phyloP scores from a whole-genome alignment of 768 basidiomycete species.

The Podaxis pistillaris region DNA sequence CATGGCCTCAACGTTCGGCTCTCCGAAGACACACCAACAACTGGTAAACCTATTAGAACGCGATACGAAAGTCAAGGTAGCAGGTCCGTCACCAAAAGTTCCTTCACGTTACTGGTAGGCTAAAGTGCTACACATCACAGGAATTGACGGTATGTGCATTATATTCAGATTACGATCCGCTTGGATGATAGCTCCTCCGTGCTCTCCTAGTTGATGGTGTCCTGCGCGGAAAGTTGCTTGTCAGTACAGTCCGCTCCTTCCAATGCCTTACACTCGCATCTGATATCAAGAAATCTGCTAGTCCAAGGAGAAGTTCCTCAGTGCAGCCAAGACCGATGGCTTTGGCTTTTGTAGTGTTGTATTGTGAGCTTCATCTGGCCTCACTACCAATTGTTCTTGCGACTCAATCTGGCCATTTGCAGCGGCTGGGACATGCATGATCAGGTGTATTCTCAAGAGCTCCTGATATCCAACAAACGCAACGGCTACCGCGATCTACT shows the following conservation, averaged over 20 bases:
- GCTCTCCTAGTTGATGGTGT: conserved; percentile 78
- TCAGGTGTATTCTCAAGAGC: conserved; percentile 76
- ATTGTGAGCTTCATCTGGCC: conserved; percentile 53
- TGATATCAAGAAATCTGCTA: conserved; percentile 29
- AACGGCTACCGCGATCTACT: conserved; percentile 93
- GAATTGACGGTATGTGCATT: conserved; percentile 59
- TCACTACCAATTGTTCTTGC: background rate
- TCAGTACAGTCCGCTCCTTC: conserved; percentile 25
- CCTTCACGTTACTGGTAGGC: background rate
- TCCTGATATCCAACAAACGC: conserved; percentile 84
- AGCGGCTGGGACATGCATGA: conserved; percentile 96
- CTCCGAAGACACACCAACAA: conserved; percentile 48
- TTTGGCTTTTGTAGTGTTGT: conserved; percentile 95
- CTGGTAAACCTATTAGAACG: conserved; percentile 49
- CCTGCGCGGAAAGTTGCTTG: conserved; percentile 93
- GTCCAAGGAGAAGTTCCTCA: conserved; percentile 91
- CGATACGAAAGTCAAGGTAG: conserved; percentile 91
- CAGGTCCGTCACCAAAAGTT: conserved; percentile 53
- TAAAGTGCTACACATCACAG: conserved; percentile 20
- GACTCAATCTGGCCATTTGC: background rate
- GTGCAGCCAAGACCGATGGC: conserved; percentile 73
- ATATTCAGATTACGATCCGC: background rate
- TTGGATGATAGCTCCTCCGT: background rate
- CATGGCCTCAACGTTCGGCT: conserved; percentile 17
- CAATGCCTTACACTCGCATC: conserved; percentile 1